phyloP scores from a whole-genome alignment of 345 rosid genomes.

The Camelina neglecta region DNA sequence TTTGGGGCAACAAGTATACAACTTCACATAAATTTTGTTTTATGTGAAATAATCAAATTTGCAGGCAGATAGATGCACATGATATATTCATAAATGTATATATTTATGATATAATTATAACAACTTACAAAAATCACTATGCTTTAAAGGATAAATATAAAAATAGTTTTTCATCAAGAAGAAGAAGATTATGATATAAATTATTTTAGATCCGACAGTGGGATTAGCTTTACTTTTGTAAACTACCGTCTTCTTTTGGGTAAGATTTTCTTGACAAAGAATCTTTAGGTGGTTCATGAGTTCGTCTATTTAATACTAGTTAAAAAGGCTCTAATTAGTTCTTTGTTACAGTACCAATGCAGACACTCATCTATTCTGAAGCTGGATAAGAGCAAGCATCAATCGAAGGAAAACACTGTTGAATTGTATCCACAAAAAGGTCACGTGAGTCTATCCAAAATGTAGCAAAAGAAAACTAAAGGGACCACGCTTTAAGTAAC shows the following conservation, averaged over 20 bases:
- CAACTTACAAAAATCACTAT: not conserved
- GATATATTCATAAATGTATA: not conserved
- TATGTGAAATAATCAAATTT: not conserved
- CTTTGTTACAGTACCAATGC: not conserved
- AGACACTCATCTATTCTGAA: constrained; percentile 13
- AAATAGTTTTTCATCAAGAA: not conserved
- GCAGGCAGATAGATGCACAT: not conserved
- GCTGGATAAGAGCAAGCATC: constrained; percentile 30
- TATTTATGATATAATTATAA: not conserved
- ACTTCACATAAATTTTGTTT: too few species aligned
- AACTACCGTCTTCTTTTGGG: constrained; percentile 19
- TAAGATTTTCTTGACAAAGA: constrained; percentile 36
- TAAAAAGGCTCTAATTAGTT: not conserved
- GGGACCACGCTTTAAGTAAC: constrained; percentile 34
- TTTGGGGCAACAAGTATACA: too few species aligned
- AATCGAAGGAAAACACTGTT: not conserved
- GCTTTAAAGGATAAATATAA: not conserved
- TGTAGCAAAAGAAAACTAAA: constrained; percentile 21
- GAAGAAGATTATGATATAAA: not conserved
- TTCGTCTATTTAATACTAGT: constrained; percentile 8
- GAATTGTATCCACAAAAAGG: constrained; percentile 36
- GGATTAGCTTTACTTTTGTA: constrained; percentile 23
- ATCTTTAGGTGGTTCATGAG: constrained; percentile 32
- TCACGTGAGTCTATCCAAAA: constrained; percentile 41
- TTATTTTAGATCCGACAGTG: not conserved